Conservation (phyloP, 2,329 filamentous ascomycete genomes). For the Paracoccidioides lutzii region DNA sequence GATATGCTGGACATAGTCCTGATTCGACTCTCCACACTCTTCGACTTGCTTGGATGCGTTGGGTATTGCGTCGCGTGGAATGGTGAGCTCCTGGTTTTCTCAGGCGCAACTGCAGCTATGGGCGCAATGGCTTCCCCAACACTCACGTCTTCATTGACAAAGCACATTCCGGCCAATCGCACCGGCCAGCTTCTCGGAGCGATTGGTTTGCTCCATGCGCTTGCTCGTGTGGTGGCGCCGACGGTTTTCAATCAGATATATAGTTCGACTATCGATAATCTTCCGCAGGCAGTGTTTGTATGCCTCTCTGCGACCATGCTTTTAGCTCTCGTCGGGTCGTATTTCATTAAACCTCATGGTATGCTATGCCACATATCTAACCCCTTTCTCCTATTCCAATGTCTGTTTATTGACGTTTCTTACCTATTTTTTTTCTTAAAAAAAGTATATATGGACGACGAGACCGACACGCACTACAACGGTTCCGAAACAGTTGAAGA, state of each 20-base stretch:
- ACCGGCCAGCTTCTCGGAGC: conserved; percentile 84
- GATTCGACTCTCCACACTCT: conserved; percentile 60
- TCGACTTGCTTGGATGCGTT: conserved; percentile 62
- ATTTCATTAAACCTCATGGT: conserved; percentile 64
- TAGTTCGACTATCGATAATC: conserved; percentile 61
- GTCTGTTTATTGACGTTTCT: background rate
- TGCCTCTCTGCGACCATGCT: conserved; percentile 56
- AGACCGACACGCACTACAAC: background rate
- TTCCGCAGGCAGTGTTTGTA: conserved; percentile 73
- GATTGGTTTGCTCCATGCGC: conserved; percentile 69
- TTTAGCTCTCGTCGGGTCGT: conserved; percentile 51
- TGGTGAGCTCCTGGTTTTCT: conserved; percentile 53
- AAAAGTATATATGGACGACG: conserved; percentile 2
- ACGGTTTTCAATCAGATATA: conserved; percentile 79
- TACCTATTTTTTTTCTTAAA: background rate
- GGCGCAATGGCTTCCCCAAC: conserved; percentile 80
- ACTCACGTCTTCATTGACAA: conserved; percentile 71
- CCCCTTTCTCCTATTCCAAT: background rate
- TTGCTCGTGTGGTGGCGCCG: conserved; percentile 67
- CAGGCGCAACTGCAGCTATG: conserved; percentile 59
- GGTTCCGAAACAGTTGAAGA: background rate
- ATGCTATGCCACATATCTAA: conserved; percentile 27
- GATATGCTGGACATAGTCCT: conserved; percentile 66
- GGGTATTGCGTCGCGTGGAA: conserved; percentile 59
- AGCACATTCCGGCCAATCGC: conserved; percentile 71